Base-by-base conservation (phyloP, 2,329 filamentous ascomycete genomes). In the Ophiostoma piceae region DNA sequence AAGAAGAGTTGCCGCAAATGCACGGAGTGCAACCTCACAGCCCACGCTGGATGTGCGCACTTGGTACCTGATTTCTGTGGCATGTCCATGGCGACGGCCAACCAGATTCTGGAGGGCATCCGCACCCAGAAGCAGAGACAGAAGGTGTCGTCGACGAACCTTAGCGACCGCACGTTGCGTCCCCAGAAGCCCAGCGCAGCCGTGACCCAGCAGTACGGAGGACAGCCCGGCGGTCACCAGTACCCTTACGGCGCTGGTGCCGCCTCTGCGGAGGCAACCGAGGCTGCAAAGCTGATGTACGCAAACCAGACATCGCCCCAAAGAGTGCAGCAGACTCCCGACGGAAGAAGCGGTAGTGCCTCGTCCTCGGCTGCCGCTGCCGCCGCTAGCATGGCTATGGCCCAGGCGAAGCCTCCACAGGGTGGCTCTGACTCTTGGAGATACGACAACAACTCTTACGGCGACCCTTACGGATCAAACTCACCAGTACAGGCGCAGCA, bases 21-120 rank as follows among this genome's bases (percentile, higher is more conserved):
- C 79, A 88, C 89, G 1, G 95, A 99, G 87, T 99, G 95, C 80
- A 86, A 85, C 74, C 90, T 97, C 72, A 97, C 94, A 32, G 94
- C 92, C 73, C 95, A 99, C 79, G 90, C 92, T 26, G 86, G 91
- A 71, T 99, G 95, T 79, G 92, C 93, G 26, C 95, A 99, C 79
- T 87, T 99, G 74, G 94, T 99, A 41, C 95, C 95, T 26, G 95
- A 99, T 79, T 99, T 99, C 81, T 99, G 95, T 79, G 95, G 95
- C 75, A 99, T 99, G 93, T 96, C 93, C 37, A 98, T 98, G 95
- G 91, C 95, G 70, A 91, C 92, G 51, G 95, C 95, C 62, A 98
- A 97, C 79, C 89, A 96, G 77, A 97, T 99, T 74, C 80, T 98
- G 69, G 90, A 93, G 73, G 92, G 94, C 67, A 91, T 97, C 75